Conservation (phyloP, 768 basidiomycete genomes). For the Kockovaella imperatae region DNA sequence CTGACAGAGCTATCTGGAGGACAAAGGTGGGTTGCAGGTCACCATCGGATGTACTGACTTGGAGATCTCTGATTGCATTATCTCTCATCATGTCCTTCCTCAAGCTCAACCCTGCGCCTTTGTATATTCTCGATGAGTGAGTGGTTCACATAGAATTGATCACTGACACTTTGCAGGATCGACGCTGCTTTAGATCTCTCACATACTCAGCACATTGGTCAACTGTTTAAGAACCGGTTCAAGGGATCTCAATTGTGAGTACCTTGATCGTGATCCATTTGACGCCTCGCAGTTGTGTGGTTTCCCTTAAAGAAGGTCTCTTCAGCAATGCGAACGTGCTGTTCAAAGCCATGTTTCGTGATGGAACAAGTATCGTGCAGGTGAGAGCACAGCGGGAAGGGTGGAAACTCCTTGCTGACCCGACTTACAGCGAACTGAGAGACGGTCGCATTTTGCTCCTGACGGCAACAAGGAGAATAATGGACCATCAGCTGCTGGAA, state of each 20-base stretch:
- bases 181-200: slow-evolving; percentile 94
- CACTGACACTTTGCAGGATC: too few species aligned
- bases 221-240: slow-evolving; percentile 94
- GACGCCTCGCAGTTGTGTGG: too few species aligned
- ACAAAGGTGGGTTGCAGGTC: slow-evolving; percentile 61
- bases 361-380: slow-evolving; percentile 87
- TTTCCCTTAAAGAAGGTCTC: slow-evolving; percentile 89
- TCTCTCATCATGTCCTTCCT: slow-evolving; percentile 97
- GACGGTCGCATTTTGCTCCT: slow-evolving; percentile 9
- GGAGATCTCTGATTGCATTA: slow-evolving; percentile 88
- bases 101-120: slow-evolving; percentile 98
- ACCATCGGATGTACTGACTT: background rate
- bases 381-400: slow-evolving; percentile 21
- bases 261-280: too few species aligned
- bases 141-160: too few species aligned
- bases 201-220: slow-evolving; percentile 77
- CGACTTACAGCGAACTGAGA: slow-evolving; percentile 18
- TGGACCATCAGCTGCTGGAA: slow-evolving; percentile 4
- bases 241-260: slow-evolving; percentile 97
- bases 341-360: slow-evolving; percentile 84
- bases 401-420: background rate
- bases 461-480: slow-evolving; percentile 34
- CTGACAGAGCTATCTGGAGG: slow-evolving; percentile 95
- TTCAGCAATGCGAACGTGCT: slow-evolving; percentile 97
- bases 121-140: slow-evolving; percentile 99